Base-by-base conservation (phyloP, 345 rosid genomes). In the Eucalyptus caleyi region DNA sequence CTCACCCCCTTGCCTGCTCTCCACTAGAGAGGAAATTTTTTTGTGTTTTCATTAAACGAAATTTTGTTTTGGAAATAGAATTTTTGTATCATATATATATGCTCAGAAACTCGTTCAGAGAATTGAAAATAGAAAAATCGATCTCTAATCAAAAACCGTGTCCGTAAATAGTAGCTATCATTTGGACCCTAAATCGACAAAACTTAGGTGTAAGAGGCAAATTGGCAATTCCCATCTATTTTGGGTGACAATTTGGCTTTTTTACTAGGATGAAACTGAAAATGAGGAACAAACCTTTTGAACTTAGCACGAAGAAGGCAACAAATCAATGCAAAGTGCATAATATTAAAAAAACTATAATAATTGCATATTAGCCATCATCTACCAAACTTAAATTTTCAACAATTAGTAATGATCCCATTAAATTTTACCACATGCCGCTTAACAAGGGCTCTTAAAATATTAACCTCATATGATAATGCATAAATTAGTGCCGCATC, bases 1-100 rank as follows among this genome's bases (percentile, higher is more conserved):
- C 59, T 53, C 59, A 21, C 26, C 26, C 24, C 9, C 5, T 1
- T 8, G 0, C 26, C 5, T 21, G 1, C 0, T 53, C 0, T 21
- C 59, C 24, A 53, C 59, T 11, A 11, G 50, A 47, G 50, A 51
- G 54, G 54, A 51, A 16, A 6, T 3, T 51, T 50, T 50, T 51
- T 53, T 53, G 24, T 53, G 59, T 53, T 53, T 53, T 8, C 10
- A 53, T 19, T 21, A 53, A 53, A 53, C 1, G 0, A 21, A 53
- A 19, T 19, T 53, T 53, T 53, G 24, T 53, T 53, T 53, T 53
- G 0, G 11, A 19, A 51, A 51, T 0, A 16, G 0, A 51, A 51
- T 51, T 50, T 16, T 16, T 18, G 4, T 53, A 7, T 53, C 21
- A 18, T 53, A 19, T 19, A 53, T 51, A 18, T 51, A 1, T 19